Conservation (phyloP, 331 rosid genomes). For the Malus hybrid region DNA sequence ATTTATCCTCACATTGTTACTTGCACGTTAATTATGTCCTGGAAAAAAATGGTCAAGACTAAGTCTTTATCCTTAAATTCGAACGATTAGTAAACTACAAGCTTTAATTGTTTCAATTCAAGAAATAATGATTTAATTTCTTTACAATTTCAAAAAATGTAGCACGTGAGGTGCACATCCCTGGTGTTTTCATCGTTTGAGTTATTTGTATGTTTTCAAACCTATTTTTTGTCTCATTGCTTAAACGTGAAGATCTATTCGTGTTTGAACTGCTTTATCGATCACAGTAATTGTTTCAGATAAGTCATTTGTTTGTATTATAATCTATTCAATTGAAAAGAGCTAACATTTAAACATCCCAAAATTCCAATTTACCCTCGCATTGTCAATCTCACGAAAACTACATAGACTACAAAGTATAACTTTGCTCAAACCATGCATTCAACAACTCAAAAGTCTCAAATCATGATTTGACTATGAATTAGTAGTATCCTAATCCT, state of each 20-base stretch:
- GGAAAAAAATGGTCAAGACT: background rate
- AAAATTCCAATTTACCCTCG: background rate
- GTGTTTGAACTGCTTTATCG: too few species aligned
- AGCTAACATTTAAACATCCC: too few species aligned
- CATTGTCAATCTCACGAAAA: background rate
- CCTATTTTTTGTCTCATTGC: background rate
- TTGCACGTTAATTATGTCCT: background rate
- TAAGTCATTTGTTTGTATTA: background rate
- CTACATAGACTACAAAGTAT: background rate
- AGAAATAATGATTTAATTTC: background rate
- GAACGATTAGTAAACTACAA: background rate
- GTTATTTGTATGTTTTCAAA: too few species aligned
- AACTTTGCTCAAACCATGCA: background rate
- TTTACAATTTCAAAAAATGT: background rate
- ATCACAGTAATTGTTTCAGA: background rate
- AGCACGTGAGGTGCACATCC: background rate
- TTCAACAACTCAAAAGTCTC: background rate
- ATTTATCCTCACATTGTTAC: background rate
- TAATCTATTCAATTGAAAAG: too few species aligned
- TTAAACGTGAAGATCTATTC: background rate
- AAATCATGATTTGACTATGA: background rate
- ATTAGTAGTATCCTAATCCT: background rate
- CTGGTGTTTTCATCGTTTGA: too few species aligned
- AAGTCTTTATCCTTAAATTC: background rate
- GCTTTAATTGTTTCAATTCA: background rate